Conservation (phyloP, 202 grass and related monocot species). For the Hordeum pubiflorum region DNA sequence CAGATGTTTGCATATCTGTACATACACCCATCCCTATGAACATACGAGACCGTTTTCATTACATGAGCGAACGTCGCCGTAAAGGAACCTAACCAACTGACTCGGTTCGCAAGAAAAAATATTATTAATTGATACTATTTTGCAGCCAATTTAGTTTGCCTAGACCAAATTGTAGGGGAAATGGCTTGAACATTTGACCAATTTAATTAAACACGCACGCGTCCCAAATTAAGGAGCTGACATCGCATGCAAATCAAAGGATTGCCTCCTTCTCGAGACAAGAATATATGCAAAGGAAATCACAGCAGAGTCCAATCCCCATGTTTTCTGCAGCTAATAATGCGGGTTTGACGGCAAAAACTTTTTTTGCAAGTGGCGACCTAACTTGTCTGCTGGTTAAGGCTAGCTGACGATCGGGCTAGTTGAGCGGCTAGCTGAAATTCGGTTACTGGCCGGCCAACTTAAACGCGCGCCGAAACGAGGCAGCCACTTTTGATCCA, state of each 20-base stretch:
- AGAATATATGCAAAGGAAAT: no score
- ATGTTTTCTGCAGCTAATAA: neutral
- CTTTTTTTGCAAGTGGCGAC: neutral
- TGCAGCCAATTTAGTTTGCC: neutral
- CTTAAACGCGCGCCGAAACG: neutral
- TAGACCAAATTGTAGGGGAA: neutral
- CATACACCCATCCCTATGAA: no score
- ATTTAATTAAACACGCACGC: neutral
- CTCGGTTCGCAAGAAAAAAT: no score
- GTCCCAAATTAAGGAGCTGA: neutral
- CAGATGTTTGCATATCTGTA: no score
- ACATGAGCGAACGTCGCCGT: no score
- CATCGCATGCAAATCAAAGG: neutral
- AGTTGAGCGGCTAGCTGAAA: neutral
- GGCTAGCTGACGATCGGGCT: neutral
- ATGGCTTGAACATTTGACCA: neutral
- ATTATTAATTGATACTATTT: no score
- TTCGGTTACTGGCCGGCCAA: neutral
- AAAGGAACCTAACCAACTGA: no score
- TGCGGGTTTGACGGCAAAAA: neutral
- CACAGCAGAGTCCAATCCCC: neutral
- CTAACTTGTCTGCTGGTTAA: slow-evolving; percentile 17
- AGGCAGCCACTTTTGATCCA: neutral
- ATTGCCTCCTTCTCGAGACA: neutral
- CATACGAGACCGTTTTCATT: no score